Percentiles rank a stretch among this genome's conserved stretches.
Evolutionary conservation across 2,329 filamentous ascomycete genomes (phyloP).

Genomic region (Fusarium equiseti): DNA sequence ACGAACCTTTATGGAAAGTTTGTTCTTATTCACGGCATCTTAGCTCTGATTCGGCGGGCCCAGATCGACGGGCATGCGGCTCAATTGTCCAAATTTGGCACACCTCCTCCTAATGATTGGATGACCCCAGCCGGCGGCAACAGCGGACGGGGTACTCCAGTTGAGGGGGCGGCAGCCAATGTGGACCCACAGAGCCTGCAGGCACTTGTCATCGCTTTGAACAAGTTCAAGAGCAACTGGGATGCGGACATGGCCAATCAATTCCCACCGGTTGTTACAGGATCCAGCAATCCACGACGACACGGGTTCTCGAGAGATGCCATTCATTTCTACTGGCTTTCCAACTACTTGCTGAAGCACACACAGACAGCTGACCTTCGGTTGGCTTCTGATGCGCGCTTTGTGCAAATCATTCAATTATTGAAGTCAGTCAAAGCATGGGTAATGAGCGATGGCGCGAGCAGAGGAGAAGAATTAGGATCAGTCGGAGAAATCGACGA

Average conservation of each 20-base stretch:
- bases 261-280: constrained; percentile 66
- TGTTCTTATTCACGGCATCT: constrained; percentile 76
- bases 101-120: constrained; percentile 72
- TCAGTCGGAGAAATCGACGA: constrained; percentile 77
- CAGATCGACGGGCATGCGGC: constrained; percentile 56
- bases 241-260: constrained; percentile 76
- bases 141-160: constrained; percentile 61
- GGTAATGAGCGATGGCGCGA: constrained; percentile 72
- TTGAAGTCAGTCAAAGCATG: constrained; percentile 71
- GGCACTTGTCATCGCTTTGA: constrained; percentile 67
- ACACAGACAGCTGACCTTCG: constrained; percentile 66
- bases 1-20: constrained; percentile 82
- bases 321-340: constrained; percentile 80
- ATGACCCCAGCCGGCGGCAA: constrained; percentile 57
- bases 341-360: constrained; percentile 73
- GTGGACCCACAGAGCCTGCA: constrained; percentile 62
- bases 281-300: constrained; percentile 65
- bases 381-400: constrained; percentile 68
- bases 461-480: constrained; percentile 74
- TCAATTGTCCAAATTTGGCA: constrained; percentile 58
- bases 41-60: constrained; percentile 67
- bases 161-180: constrained; percentile 52
- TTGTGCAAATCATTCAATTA: constrained; percentile 70
- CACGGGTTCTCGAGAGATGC: constrained; percentile 79
- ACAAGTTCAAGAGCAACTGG: constrained; percentile 80